Evolutionary conservation across 805 yeast genomes (phyloP).

Genomic region (Maudiozyma barnettii): DNA sequence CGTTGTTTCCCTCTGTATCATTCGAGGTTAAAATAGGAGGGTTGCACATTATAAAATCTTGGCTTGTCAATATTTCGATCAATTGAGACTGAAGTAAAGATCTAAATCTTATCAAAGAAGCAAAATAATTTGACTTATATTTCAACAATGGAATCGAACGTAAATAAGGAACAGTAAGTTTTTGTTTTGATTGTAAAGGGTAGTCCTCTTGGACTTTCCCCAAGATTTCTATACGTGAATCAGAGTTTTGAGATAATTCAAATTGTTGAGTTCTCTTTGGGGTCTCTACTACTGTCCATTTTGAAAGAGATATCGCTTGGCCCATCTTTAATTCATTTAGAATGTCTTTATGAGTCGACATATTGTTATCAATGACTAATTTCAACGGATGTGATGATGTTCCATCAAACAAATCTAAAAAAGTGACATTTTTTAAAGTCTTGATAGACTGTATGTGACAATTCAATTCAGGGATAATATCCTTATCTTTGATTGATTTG

Average conservation of each 20-base stretch:
- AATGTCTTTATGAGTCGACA: too few species aligned
- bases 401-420: conserved; percentile 77
- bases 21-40: conserved; percentile 85
- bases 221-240: conserved; percentile 35
- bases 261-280: conserved; percentile 36
- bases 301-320: conserved; percentile 35
- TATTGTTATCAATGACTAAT: conserved; percentile 36
- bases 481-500: conserved; percentile 10
- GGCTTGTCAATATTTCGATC: conserved; percentile 41
- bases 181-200: conserved; percentile 81
- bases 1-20: conserved; percentile 98
- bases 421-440: conserved; percentile 63
- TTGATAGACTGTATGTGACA: conserved; percentile 78
- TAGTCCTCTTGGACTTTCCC: conserved; percentile 58
- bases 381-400: conserved; percentile 45
- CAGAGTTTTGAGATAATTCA: conserved; percentile 37
- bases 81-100: conserved; percentile 51
- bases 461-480: conserved; percentile 24
- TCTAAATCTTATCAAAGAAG: conserved; percentile 62
- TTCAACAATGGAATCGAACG: conserved; percentile 69
- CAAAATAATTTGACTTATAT: conserved; percentile 58
- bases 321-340: conserved; percentile 12
- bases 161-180: conserved; percentile 51
- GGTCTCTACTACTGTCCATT: conserved; percentile 24
- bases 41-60: conserved; percentile 58